Evolutionary conservation across 2,329 filamentous ascomycete species (phyloP), one percentile per base, ranked within the genome.

Genomic region (Colletotrichum noveboracense): DNA sequence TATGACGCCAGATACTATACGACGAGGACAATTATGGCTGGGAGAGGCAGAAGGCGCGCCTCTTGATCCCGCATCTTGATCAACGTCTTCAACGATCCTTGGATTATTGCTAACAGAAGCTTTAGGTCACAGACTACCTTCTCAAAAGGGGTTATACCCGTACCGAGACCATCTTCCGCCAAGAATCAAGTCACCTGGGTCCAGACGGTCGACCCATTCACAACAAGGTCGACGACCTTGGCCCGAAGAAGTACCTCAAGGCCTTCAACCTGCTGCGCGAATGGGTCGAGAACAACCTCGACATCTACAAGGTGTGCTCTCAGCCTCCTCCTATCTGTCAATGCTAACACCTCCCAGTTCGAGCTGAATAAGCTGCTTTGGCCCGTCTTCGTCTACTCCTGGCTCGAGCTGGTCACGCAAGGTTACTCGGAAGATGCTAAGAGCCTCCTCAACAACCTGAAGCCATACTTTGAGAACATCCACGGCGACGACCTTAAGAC

Each of bases 321-420:
- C 24, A 34, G 36, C 1, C 7, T 43, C 52, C 79, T 72, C 58
- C 71, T 34, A 48, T 34, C n/a, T 60, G 24, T 6, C 7, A 32
- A 16, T 16, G 56, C 78, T 83, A 43, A 81, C 66, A 4, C 60
- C 13, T 75, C 14, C 4, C 77, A 96, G 92, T 95, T 96, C 60
- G 97, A 99, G 86, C 89, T 99, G 5, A 91, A 92, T 74, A 96
- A 97, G 79, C 88, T 98, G 6, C 87, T 98, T 18, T 99, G 97
- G 96, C 97, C 97, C 0, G 87, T 97, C 1, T 98, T 98, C 81
- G 94, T 98, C 66, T 98, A 99, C 84, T 97, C 95, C 0, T 98
- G 94, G 82, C 88, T 99, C 30, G 93, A 95, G 73, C 90, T 98
- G 71, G 90, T 97, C 32, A 89, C 89, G 38, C 91, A 95, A 75